phyloP scores from a whole-genome alignment of 192 early-diverging fungal genomes.

The Coemansia sp. region DNA sequence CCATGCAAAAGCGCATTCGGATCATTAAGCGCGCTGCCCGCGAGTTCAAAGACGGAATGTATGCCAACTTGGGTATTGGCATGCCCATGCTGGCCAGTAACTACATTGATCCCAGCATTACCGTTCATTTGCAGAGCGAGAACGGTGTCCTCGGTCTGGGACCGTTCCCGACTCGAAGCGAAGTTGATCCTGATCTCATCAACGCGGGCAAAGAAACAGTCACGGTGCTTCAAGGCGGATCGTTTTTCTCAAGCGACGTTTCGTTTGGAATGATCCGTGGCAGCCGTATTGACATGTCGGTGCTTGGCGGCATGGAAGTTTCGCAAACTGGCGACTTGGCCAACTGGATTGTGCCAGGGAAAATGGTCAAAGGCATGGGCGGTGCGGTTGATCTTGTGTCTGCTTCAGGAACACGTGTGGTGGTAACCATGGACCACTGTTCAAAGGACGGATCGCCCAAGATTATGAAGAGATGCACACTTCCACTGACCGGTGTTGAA shows the following conservation, averaged over 20 bases:
- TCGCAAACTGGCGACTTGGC: conserved; percentile 67
- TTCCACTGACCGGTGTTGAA: conserved; percentile 68
- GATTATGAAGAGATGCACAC: conserved; percentile 66
- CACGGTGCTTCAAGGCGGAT: conserved; percentile 64
- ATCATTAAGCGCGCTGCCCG: conserved; percentile 71
- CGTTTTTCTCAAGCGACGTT: conserved; percentile 66
- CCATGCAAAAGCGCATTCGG: conserved; percentile 55
- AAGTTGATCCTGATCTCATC: conserved; percentile 72
- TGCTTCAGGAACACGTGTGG: conserved; percentile 62
- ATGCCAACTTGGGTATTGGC: conserved; percentile 68
- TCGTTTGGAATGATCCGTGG: conserved; percentile 76
- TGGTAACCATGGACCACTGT: conserved; percentile 66
- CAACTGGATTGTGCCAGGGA: conserved; percentile 81
- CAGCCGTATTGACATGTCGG: conserved; percentile 69
- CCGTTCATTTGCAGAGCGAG: conserved; percentile 69
- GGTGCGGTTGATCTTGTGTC: conserved; percentile 80
- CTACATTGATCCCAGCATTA: conserved; percentile 65
- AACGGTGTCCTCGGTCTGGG: conserved; percentile 75
- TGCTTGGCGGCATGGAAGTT: conserved; percentile 64
- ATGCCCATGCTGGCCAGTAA: conserved; percentile 77
- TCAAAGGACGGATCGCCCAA: conserved; percentile 66
- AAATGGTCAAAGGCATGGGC: conserved; percentile 82
- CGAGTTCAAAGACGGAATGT: conserved; percentile 74
- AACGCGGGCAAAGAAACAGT: conserved; percentile 65
- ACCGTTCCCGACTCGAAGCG: conserved; percentile 65